Percentiles rank a stretch among this genome's conserved stretches.
These are phyloP conservation scores for Trametes cinnabarina DNA, from an alignment of 768 basidiomycete species.

Conservation along the genomic window DNA sequence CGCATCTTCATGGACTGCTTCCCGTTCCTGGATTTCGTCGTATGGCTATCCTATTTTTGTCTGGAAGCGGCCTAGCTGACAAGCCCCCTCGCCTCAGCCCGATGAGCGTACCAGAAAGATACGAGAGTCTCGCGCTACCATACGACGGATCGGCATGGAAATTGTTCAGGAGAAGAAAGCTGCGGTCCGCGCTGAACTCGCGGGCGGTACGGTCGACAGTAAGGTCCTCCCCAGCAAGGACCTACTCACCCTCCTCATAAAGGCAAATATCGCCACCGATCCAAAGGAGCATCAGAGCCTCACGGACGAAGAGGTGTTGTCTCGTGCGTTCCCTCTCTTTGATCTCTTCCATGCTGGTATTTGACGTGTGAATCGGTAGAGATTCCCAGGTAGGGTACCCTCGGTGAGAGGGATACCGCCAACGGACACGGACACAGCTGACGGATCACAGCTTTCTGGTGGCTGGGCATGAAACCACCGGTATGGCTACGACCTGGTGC, in stretches of 20 bases:
- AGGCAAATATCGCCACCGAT: constrained; percentile 63
- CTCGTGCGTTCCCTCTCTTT: constrained; percentile 36
- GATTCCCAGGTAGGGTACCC: constrained; percentile 12
- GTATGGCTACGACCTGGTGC: constrained; percentile 33
- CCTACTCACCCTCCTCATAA: constrained; percentile 56
- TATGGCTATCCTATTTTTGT: not conserved
- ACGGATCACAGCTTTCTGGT: constrained; percentile 20
- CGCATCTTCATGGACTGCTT: constrained; percentile 9
- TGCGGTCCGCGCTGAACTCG: constrained; percentile 22
- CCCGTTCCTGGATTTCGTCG: constrained; percentile 27
- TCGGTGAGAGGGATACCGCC: not conserved
- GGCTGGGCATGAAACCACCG: constrained; percentile 43
- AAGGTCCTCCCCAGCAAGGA: constrained; percentile 44
- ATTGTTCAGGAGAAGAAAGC: constrained; percentile 34
- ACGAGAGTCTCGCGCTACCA: constrained; percentile 13
- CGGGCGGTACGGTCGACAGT: constrained; percentile 32
- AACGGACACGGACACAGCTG: not conserved
- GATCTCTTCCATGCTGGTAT: too few relatives aligned
- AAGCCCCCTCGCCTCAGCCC: not conserved
- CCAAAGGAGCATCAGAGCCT: constrained; percentile 51
- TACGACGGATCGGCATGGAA: constrained; percentile 30
- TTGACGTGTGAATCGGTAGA: not conserved
- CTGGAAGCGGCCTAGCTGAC: not conserved
- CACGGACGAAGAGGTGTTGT: constrained; percentile 59
- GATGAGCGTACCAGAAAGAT: constrained; percentile 1